Evolutionary conservation across 2,329 filamentous ascomycete species (phyloP).

Genomic region (Verticillium dahliae): DNA sequence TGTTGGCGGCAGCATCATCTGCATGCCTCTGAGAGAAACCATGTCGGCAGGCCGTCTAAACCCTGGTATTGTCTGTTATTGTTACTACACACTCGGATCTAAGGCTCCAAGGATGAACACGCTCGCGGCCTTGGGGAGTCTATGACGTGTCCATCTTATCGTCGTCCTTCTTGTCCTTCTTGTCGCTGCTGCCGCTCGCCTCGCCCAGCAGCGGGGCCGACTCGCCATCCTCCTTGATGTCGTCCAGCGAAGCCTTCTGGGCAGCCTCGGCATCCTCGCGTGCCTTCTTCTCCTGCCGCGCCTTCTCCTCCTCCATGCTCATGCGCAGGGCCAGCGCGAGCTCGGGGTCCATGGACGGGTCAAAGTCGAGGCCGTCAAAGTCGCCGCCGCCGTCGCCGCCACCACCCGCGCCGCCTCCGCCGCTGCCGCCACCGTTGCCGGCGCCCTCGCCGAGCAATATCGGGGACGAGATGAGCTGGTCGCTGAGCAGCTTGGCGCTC

Average conservation of each 20-base stretch:
- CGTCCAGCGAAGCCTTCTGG: conserved; percentile 70
- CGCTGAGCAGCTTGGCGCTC: conserved; percentile 84
- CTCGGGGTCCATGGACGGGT: conserved; percentile 87
- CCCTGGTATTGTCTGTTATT: conserved; percentile 9
- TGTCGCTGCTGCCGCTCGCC: conserved; percentile 51
- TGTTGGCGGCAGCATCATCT: background rate
- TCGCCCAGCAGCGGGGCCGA: conserved; percentile 59
- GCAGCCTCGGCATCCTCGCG: conserved; percentile 67
- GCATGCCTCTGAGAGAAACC: background rate
- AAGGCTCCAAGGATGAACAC: conserved; percentile 3
- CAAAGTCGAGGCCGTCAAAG: conserved; percentile 72
- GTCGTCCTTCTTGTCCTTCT: conserved; percentile 41
- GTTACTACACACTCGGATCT: conserved; percentile 6
- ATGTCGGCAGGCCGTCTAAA: conserved; percentile 1
- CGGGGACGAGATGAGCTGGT: conserved; percentile 81
- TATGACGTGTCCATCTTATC: conserved; percentile 93
- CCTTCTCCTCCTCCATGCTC: conserved; percentile 98
- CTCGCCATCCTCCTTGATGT: conserved; percentile 75
- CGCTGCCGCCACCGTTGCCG: conserved; percentile 42
- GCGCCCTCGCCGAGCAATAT: conserved; percentile 81
- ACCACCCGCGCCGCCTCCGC: conserved; percentile 51
- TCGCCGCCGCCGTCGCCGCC: conserved; percentile 54
- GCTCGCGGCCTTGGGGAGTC: conserved; percentile 1
- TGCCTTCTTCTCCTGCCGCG: conserved; percentile 79
- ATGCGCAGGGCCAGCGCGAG: conserved; percentile 89